Conservation (phyloP, 2,329 filamentous ascomycete species). For the Intubia oerlemansii region DNA sequence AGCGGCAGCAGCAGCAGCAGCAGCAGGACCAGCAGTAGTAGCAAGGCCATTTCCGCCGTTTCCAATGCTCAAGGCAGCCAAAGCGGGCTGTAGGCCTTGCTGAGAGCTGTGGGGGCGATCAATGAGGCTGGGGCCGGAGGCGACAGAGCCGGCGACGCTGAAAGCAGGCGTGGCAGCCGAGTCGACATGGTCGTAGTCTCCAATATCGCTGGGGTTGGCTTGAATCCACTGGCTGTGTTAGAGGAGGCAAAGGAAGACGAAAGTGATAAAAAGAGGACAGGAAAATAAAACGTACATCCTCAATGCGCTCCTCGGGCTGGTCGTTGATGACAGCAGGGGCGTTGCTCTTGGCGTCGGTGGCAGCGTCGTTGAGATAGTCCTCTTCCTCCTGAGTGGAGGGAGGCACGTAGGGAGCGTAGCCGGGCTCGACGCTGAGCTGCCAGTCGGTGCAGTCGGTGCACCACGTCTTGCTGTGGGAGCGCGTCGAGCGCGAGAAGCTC, state of each 20-base stretch:
- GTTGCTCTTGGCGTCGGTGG: neutral
- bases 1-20: too few relatives aligned
- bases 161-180: slow-evolving; percentile 2
- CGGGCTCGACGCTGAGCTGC: slow-evolving; percentile 10
- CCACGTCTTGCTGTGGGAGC: slow-evolving; percentile 13
- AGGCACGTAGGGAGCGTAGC: slow-evolving; percentile 9
- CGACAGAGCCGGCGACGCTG: slow-evolving; percentile 1
- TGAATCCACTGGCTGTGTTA: slow-evolving; percentile 7
- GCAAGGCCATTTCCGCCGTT: neutral
- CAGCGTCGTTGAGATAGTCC: slow-evolving; percentile 1
- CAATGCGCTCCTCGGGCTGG: slow-evolving; percentile 2
- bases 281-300: slow-evolving; percentile 2
- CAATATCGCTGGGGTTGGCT: slow-evolving; percentile 6
- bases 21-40: too few relatives aligned
- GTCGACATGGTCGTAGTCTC: slow-evolving; percentile 4
- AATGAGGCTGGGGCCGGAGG: slow-evolving; percentile 2
- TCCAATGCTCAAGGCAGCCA: neutral
- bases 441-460: slow-evolving; percentile 15
- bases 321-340: neutral
- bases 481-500: slow-evolving; percentile 15
- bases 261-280: too few relatives aligned
- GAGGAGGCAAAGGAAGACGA: too few relatives aligned
- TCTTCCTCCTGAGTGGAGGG: slow-evolving; percentile 5
- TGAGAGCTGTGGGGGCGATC: slow-evolving; percentile 3
- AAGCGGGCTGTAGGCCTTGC: too few relatives aligned